Evolutionary conservation across 768 basidiomycete genomes (phyloP).

Genomic region (Nidula microcarpa): DNA sequence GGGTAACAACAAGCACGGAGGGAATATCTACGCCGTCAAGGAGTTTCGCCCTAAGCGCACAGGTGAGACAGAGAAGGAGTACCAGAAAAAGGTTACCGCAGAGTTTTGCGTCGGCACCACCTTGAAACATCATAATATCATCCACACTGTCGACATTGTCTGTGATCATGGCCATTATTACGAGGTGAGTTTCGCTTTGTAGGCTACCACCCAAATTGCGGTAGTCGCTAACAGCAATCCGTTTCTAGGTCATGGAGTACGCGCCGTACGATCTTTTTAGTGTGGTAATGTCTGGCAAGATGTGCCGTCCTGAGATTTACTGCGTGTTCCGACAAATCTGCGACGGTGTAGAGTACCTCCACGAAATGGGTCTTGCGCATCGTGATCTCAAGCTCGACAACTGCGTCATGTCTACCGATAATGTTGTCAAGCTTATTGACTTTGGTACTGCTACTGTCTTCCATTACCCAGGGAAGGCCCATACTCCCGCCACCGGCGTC

Average conservation of each 20-base stretch:
- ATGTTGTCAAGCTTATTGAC: constrained; percentile 98
- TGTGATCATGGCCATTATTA: constrained; percentile 98
- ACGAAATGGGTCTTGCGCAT: constrained; percentile 96
- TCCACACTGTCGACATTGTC: constrained; percentile 97
- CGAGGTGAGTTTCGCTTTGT: constrained; percentile 63
- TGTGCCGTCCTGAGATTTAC: constrained; percentile 97
- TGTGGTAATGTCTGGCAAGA: constrained; percentile 99
- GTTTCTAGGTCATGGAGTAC: constrained; percentile 99
- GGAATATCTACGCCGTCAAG: constrained; percentile 91
- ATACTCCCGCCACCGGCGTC: constrained; percentile 78
- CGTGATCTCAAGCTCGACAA: constrained; percentile 99
- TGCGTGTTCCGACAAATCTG: constrained; percentile 99
- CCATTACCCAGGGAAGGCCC: constrained; percentile 92
- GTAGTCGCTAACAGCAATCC: too few relatives aligned
- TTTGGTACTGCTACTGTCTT: constrained; percentile 99
- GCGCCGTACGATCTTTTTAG: constrained; percentile 98
- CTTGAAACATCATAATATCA: constrained; percentile 93
- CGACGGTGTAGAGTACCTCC: constrained; percentile 96
- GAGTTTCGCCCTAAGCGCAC: constrained; percentile 89
- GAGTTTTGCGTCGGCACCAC: constrained; percentile 98
- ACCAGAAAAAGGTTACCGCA: constrained; percentile 99
- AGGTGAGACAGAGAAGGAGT: constrained; percentile 93
- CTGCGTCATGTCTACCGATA: constrained; percentile 95
- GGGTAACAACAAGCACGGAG: constrained; percentile 75
- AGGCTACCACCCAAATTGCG: constrained; percentile 4